Percentiles rank a stretch among this genome's conserved stretches.
Evolutionary conservation across 495 filamentous ascomycete genomes (phyloP).

Genomic region (Hypoxylon intermedium): DNA sequence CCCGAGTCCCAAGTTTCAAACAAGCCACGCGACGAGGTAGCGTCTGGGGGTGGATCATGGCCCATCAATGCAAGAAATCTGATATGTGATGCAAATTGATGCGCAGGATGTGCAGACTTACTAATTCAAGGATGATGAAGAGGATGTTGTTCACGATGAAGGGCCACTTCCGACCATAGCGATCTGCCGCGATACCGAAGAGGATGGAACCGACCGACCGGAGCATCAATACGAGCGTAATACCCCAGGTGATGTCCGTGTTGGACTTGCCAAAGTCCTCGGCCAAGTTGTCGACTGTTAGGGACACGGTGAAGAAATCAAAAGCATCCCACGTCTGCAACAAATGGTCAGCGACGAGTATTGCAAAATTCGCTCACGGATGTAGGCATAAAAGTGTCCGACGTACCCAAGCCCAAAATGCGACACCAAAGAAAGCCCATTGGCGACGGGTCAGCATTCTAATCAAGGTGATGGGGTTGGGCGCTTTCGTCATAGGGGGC

Average conservation of each 20-base stretch:
- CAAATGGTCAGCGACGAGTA: slow-evolving; percentile 6
- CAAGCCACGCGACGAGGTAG: slow-evolving; percentile 20
- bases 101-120: slow-evolving; percentile 33
- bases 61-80: slow-evolving; percentile 14
- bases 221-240: slow-evolving; percentile 85
- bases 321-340: slow-evolving; percentile 80
- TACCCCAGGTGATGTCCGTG: slow-evolving; percentile 88
- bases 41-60: slow-evolving; percentile 15
- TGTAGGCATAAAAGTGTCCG: neutral
- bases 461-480: slow-evolving; percentile 78
- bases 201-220: slow-evolving; percentile 72
- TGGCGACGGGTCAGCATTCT: slow-evolving; percentile 73
- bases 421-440: slow-evolving; percentile 85
- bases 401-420: slow-evolving; percentile 72
- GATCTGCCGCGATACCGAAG: slow-evolving; percentile 82
- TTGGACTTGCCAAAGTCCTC: slow-evolving; percentile 69
- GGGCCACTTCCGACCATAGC: slow-evolving; percentile 88
- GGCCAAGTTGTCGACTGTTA: slow-evolving; percentile 74
- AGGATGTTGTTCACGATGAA: slow-evolving; percentile 84
- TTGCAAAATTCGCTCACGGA: slow-evolving; percentile 11
- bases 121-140: slow-evolving; percentile 79
- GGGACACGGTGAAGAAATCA: slow-evolving; percentile 89
- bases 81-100: slow-evolving; percentile 8
- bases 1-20: slow-evolving; percentile 6
- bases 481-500: slow-evolving; percentile 77